Conservation (phyloP, 2,329 filamentous ascomycete species). For the Leptographium lundbergii region DNA sequence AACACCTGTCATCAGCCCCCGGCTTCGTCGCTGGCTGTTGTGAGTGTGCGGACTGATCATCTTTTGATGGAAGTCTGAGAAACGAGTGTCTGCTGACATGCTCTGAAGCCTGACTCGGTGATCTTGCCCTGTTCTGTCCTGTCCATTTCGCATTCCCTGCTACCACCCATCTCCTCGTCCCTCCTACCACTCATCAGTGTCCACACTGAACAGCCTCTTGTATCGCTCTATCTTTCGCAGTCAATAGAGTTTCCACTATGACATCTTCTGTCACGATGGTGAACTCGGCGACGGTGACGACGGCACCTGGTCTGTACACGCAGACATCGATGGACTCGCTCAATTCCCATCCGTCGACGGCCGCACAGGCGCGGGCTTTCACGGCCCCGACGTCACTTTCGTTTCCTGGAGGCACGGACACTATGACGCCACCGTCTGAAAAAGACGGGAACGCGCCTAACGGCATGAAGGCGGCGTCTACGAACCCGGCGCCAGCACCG, state of each 20-base stretch:
- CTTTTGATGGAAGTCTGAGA: constrained; percentile 12
- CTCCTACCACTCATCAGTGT: neutral
- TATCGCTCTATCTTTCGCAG: neutral
- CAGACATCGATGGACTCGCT: constrained; percentile 61
- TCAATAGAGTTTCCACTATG: constrained; percentile 2
- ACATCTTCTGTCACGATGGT: constrained; percentile 9
- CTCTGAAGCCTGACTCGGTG: constrained; percentile 10
- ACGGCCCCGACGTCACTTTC: constrained; percentile 86
- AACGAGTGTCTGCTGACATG: constrained; percentile 11
- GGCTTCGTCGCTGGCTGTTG: constrained; percentile 13
- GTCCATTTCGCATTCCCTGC: neutral
- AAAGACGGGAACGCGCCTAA: constrained; percentile 12
- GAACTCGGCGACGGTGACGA: constrained; percentile 7
- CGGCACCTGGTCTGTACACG: constrained; percentile 11
- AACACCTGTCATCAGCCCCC: constrained; percentile 12
- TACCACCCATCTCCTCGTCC: neutral
- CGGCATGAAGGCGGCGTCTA: constrained; percentile 8
- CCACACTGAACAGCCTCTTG: neutral
- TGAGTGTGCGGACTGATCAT: constrained; percentile 11
- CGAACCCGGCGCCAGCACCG: constrained; percentile 8
- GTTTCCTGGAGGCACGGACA: constrained; percentile 51
- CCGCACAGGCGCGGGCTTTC: constrained; percentile 89
- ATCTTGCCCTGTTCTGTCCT: constrained; percentile 5
- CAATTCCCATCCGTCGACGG: constrained; percentile 83
- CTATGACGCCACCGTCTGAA: constrained; percentile 12